Evolutionary conservation across 305 asterid species (phyloP), one percentile per base, ranked within the genome.

Genomic region (Stenogyne calaminthoides): DNA sequence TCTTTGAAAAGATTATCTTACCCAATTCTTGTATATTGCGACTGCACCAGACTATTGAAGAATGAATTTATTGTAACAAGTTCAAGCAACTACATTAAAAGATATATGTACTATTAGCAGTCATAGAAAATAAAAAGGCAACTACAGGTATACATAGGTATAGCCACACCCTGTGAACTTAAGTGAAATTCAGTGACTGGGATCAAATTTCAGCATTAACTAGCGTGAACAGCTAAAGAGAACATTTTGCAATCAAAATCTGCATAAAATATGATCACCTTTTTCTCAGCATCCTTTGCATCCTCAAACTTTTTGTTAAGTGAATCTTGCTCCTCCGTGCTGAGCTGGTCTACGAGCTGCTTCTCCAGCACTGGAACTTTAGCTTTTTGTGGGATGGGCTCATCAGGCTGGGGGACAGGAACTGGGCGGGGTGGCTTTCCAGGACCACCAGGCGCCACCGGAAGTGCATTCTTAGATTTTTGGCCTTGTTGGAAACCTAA

Each of bases 291-390:
- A 62, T 92, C 96, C 78, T 87, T 85, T 59, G 99, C 98, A 72
- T 90, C 99, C 87, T 88, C 91, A 65, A 95, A 84, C 86, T 95
- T 95, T 42, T 77, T 82, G 84, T 85, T 84, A 67, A 95, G 85
- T 57, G 87, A 85, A 77, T 86, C 87, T 76, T 95, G 99, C 76
- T 95, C 99, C 86, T 88, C 98, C 51, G 88, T 80, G 84, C 98
- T 92, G 68, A 95, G 97, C 82, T 95, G 99, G 77, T 92, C 96
- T 65, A 87, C 60, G 63, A 90, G 87, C 78, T 88, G 88, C 84
- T 95, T 95, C 89, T 89, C 99, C 85, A 95, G 88, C 62, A 81
- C 96, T 22, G 99, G 97, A 68, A 90, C 99, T 78, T 81, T 90
- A 27, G 96, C 91, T 70, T 88, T 90, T 69, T 83, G 95, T 77